Base-by-base conservation (phyloP, 805 yeast species). In the Starmerella potacharoeniae region DNA sequence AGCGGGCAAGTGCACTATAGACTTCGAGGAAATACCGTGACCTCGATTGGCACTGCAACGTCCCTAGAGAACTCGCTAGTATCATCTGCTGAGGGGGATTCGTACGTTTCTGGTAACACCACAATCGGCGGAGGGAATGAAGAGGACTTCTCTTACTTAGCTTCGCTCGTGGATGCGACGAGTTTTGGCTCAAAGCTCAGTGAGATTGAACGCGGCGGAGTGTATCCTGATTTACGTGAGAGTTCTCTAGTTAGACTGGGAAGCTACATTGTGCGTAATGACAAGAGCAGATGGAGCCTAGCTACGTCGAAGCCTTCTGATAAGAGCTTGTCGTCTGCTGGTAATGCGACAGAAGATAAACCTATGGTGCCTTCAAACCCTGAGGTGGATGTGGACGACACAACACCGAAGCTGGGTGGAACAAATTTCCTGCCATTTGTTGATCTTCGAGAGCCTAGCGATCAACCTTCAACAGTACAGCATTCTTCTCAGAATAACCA, bases 111-210 rank as follows among this genome's bases (percentile, higher is more conserved):
- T 7, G 57, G 52, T 3, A 51, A 52, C 34, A 54, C 61, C 8
- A 58, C 59, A 11, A 56, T 63, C 4, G 50, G 60, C 5, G 60
- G 53, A 7, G 58, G 59, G 17, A 65, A 58, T 6, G 50, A 36
- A 10, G 68, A 66, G 51, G 70, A 68, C 52, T 68, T 68, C 47
- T 55, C 67, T 30, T 67, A 68, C 53, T 56, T 68, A 49, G 71
- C 70, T 0, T 63, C 66, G 6, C 57, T 66, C 9, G 69, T 68
- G 3, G 62, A 63, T n/a, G 66, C 66, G 29, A 62, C 58, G 29
- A 65, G 58, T 42, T 49, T 49, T 30, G 47, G 47, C 35, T 54
- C 61, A 46, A 58, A 52, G 16, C 50, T 64, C 13, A 31, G 49
- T 5, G 49, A 56, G 31, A 35, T 46, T 7, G 58, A 51, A 6